Base-by-base conservation (phyloP, 805 yeast species). In the Lipomyces mesembrius region DNA sequence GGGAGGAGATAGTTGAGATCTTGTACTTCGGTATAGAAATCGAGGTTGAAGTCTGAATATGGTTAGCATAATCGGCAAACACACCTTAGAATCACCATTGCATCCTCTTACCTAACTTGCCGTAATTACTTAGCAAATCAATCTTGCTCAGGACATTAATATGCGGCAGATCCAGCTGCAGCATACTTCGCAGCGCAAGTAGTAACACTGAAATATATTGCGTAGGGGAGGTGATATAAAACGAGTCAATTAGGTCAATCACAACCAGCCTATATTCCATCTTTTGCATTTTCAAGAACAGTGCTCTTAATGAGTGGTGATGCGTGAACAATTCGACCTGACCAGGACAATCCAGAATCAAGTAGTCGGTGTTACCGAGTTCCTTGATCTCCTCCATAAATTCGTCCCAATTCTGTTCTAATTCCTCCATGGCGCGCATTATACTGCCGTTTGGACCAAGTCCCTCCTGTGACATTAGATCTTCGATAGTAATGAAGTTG, bases 261-360 rank as follows among this genome's bases (percentile, higher is more conserved):
- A 94, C 97, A 14, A 70, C 70, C 6, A 65, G 56, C 61, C 98
- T 81, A 73, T 91, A 83, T 68, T 87, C 92, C 20, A 84, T 83
- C 60, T 86, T 86, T 66, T 86, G 88, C 57, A 95, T 79, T 58
- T 77, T 82, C 68, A 84, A 83, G 77, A 93, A 91, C 4, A 95
- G 88, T 61, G 81, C 81, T 54, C 82, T 83, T 55, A 96, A 79
- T 0, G 97, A 87, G 0, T 88, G 84, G 74, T 91, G 96, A 75
- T 91, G 96, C 2, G 99, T 95, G 79, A 91, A 95, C 17, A 95
- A 83, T 76, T 95, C 99, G 0, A 92, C 95, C 77, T 95, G 99
- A 1, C 99, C 99, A 0, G 98, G 97, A 75, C 95, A 90, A 74
- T 90, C 96, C 78, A 90, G 88, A 2, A 90, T 81, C 14, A 90